Evolutionary conservation across 1,139 yeast species (phyloP), one percentile per base, ranked within the genome.

Genomic region (Pichia terricola): DNA sequence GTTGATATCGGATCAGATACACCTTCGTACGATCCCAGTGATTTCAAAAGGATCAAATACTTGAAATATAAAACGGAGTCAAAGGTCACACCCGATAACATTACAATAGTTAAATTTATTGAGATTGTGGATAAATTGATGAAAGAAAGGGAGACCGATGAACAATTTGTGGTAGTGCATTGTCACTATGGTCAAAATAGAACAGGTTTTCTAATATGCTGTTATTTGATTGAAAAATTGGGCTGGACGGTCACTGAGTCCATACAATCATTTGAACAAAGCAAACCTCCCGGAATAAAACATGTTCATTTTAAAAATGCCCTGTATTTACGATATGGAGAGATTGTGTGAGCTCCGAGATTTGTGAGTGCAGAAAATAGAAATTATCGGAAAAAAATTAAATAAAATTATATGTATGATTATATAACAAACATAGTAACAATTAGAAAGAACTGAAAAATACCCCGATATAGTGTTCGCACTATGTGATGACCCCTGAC

Each of bases 171-270:
- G 4, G 88, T 75, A 0, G 82, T 83, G 4, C 94, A 83, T 61
- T 83, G 94, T 58, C 94, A 83, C 58, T 83, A 83, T 58, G 94
- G 94, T 3, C 84, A 81, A 61, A 83, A 83, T 59, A 66, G 94
- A 44, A 83, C 94, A 0, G 94, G 94, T 2, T 83, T 77, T 55
- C 69, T 83, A 47, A 75, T 83, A 28, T 79, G 86, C 55, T 77
- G 85, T 54, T 83, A 79, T 57, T 65, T 83, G 56, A 70, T 83
- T 37, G 87, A 81, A 53, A 64, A 65, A 45, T 62, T 75, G 28
- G 78, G 77, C 0, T 75, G 83, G 75, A 55, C 72, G 3, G 85
- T 82, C 4, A 66, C 66, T 40, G 83, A 79, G 40, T 86, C 91
- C 0, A 69, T 83, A 5, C 73, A 68, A 11, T 81, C 80, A 0